Conservation (phyloP, 345 rosid species). For the Dimocarpus longan region DNA sequence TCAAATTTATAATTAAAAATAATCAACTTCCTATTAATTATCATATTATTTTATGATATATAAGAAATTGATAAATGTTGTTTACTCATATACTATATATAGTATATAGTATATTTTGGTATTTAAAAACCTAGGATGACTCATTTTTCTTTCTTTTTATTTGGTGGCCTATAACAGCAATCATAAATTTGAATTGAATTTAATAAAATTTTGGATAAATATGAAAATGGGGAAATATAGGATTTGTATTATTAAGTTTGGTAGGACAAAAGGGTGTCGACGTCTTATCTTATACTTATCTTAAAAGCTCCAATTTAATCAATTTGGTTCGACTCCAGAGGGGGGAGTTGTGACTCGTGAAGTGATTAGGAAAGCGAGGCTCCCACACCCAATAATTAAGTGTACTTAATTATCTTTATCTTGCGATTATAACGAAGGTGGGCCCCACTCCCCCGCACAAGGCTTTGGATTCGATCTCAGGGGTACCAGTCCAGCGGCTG, state of each 20-base stretch:
- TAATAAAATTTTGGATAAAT: too few species aligned
- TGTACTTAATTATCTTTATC: not conserved
- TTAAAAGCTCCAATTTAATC: not conserved
- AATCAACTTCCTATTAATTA: too few species aligned
- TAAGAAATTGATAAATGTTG: too few species aligned
- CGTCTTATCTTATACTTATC: not conserved
- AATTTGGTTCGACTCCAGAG: not conserved
- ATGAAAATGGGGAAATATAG: too few species aligned
- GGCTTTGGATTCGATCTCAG: not conserved
- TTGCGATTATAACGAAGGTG: not conserved
- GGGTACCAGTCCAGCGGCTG: not conserved
- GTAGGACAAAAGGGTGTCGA: not conserved
- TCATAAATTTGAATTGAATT: too few species aligned
- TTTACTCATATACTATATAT: too few species aligned
- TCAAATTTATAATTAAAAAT: too few species aligned
- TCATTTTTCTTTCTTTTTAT: too few species aligned
- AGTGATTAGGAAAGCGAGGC: not conserved
- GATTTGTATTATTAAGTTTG: not conserved
- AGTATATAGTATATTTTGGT: too few species aligned
- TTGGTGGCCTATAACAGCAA: too few species aligned
- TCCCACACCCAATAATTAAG: not conserved
- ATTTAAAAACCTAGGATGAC: too few species aligned
- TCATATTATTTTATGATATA: too few species aligned
- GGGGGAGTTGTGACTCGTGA: not conserved
- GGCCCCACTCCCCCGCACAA: not conserved